These are phyloP conservation scores for Globisporangium rhizosaccharum DNA, from an alignment of 352 stramenopile species.

Conservation along the genomic window DNA sequence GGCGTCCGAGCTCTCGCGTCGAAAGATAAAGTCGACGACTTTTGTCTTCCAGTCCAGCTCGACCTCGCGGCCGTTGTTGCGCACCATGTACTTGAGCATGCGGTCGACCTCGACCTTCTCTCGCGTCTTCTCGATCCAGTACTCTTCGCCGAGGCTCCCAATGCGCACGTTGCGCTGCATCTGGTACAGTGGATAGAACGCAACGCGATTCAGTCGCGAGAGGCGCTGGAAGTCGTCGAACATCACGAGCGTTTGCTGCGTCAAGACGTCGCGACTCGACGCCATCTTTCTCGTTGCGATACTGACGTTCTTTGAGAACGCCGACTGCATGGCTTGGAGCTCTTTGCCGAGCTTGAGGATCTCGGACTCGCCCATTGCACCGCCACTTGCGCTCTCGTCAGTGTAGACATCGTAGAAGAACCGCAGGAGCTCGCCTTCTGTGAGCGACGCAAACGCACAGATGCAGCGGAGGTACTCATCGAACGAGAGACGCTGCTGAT, in stretches of 20 bases:
- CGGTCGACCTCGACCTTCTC: conserved; percentile 33
- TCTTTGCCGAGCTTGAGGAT: conserved; percentile 33
- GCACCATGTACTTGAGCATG: conserved; percentile 33
- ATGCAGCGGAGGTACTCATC: conserved; percentile 48
- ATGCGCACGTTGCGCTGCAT: conserved; percentile 40
- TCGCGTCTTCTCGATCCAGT: conserved; percentile 41
- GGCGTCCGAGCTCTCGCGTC: conserved; percentile 19
- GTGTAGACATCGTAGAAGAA: conserved; percentile 59
- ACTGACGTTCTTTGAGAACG: conserved; percentile 41
- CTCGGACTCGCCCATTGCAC: conserved; percentile 26
- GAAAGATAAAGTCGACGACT: conserved; percentile 21
- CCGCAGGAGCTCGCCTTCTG: conserved; percentile 37
- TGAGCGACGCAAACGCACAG: conserved; percentile 43
- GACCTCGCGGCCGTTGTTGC: conserved; percentile 30
- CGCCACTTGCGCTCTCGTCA: conserved; percentile 12
- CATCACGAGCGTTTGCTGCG: conserved; percentile 17
- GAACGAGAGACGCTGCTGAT: conserved; percentile 35
- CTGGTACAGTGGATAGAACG: conserved; percentile 49
- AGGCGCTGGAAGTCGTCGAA: conserved; percentile 56
- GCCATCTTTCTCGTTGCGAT: conserved; percentile 36
- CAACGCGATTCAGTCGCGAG: conserved; percentile 34
- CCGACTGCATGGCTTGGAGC: conserved; percentile 32
- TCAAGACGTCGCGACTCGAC: conserved; percentile 17
- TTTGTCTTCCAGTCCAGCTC: conserved; percentile 34
- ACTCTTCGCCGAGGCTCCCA: conserved; percentile 33